Conservation (phyloP, 2,329 filamentous ascomycete genomes). For the Colletotrichum tropicicola region DNA sequence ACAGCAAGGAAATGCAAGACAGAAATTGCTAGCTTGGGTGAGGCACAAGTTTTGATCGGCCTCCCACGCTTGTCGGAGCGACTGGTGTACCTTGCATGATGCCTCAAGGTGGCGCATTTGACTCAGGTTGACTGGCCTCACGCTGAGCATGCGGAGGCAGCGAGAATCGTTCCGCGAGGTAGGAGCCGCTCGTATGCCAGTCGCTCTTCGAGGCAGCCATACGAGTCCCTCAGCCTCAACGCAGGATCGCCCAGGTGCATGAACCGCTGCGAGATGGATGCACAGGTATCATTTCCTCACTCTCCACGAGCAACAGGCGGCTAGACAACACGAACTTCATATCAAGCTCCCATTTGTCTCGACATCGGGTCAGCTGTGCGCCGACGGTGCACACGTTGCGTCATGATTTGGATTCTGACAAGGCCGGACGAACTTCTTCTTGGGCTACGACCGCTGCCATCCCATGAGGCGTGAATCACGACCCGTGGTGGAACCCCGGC, state of each 20-base stretch:
- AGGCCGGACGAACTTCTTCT: constrained; percentile 13
- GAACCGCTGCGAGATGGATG: constrained; percentile 22
- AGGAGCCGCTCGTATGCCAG: neutral
- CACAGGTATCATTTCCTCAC: neutral
- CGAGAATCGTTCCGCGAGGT: neutral
- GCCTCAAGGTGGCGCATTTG: constrained; percentile 32
- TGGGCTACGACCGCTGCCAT: constrained; percentile 19
- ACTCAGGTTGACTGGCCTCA: constrained; percentile 17
- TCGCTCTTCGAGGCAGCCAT: neutral
- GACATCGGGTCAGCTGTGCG: constrained; percentile 24
- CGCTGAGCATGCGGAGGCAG: neutral
- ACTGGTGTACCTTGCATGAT: constrained; percentile 35
- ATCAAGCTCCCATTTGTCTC: neutral
- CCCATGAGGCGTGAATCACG: constrained; percentile 27
- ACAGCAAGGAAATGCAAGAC: constrained; percentile 21
- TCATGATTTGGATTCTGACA: constrained; percentile 23
- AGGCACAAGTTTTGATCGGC: constrained; percentile 20
- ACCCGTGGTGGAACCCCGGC: constrained; percentile 2
- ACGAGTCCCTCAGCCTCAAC: neutral
- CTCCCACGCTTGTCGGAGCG: constrained; percentile 8
- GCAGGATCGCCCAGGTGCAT: constrained; percentile 22
- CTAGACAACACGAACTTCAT: neutral
- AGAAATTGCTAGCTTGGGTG: constrained; percentile 9
- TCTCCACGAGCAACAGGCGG: neutral
- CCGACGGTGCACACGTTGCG: constrained; percentile 15